phyloP scores from a whole-genome alignment of 2,329 filamentous ascomycete genomes.

The Xylariaceae sp. region DNA sequence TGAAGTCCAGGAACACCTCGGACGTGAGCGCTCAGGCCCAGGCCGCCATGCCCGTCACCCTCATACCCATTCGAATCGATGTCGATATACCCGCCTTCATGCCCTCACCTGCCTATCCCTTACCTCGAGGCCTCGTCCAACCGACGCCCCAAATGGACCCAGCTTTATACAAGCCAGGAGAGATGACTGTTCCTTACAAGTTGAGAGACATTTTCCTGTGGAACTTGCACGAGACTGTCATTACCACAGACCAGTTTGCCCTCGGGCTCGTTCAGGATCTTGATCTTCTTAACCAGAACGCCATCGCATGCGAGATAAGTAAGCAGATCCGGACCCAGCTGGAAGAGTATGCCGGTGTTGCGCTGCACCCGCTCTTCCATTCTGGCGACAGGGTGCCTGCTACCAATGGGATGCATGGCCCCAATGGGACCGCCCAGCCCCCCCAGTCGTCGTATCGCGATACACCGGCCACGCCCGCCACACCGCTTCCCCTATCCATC shows the following conservation, averaged over 20 bases:
- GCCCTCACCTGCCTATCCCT: conserved; percentile 59
- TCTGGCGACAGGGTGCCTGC: conserved; percentile 34
- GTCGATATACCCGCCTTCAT: conserved; percentile 79
- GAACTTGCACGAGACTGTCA: conserved; percentile 92
- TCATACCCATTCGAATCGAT: conserved; percentile 95
- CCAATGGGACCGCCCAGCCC: conserved; percentile 19
- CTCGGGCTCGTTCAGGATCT: conserved; percentile 84
- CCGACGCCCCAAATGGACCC: conserved; percentile 50
- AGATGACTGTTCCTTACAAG: conserved; percentile 76
- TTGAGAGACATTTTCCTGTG: conserved; percentile 94
- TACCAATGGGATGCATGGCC: no score
- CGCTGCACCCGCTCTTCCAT: conserved; percentile 88
- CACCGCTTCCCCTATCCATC: conserved; percentile 32
- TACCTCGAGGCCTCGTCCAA: conserved; percentile 61
- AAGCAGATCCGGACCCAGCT: conserved; percentile 92
- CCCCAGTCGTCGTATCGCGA: conserved; percentile 27
- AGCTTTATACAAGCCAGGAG: conserved; percentile 72
- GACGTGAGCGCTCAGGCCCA: conserved; percentile 59
- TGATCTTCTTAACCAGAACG: conserved; percentile 72
- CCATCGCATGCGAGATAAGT: conserved; percentile 74
- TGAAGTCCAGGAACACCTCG: conserved; percentile 57
- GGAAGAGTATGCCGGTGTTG: conserved; percentile 92
- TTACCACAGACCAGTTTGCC: conserved; percentile 96
- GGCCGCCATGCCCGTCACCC: conserved; percentile 74
- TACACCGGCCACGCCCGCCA: conserved; percentile 39